A percentile compares a stretch with the other conserved stretches of the same genome.
These are phyloP conservation scores for Populus nigra DNA, from an alignment of 345 rosid genomes.

Conservation along the genomic window DNA sequence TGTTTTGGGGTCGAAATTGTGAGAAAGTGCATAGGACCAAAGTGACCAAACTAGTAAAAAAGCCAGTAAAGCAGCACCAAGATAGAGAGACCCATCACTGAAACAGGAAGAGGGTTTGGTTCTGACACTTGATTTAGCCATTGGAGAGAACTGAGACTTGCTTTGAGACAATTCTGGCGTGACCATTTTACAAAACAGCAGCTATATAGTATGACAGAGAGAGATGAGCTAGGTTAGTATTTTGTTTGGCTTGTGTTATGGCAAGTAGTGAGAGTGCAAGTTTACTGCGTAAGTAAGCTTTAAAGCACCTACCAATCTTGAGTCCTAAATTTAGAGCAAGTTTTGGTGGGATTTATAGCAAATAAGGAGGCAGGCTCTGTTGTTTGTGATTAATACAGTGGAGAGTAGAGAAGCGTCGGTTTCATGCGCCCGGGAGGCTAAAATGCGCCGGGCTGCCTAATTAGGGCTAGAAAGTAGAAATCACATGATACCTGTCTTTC, in stretches of 20 bases:
- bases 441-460: slow-evolving; percentile 17
- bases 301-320: no score
- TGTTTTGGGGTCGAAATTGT: slow-evolving; percentile 15
- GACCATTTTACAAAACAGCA: slow-evolving; percentile 5
- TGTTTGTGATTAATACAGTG: no score
- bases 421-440: slow-evolving; percentile 24
- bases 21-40: slow-evolving; percentile 44
- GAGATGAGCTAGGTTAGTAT: not conserved
- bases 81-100: slow-evolving; percentile 49
- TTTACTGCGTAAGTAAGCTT: no score
- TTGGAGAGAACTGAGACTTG: slow-evolving; percentile 14
- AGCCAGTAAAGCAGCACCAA: slow-evolving; percentile 64
- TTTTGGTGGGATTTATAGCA: not conserved
- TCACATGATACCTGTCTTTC: no score
- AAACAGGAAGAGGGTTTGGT: slow-evolving; percentile 33
- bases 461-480: no score
- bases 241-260: not conserved
- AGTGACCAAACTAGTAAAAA: slow-evolving; percentile 64
- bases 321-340: no score
- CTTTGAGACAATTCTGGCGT: not conserved
- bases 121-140: slow-evolving; percentile 25
- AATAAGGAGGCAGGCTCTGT: not conserved
- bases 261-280: no score
- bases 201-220: not conserved
- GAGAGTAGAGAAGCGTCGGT: slow-evolving; percentile 8